Evolutionary conservation across 2,329 filamentous ascomycete genomes (phyloP).

Genomic region (Aspergillus sojae): DNA sequence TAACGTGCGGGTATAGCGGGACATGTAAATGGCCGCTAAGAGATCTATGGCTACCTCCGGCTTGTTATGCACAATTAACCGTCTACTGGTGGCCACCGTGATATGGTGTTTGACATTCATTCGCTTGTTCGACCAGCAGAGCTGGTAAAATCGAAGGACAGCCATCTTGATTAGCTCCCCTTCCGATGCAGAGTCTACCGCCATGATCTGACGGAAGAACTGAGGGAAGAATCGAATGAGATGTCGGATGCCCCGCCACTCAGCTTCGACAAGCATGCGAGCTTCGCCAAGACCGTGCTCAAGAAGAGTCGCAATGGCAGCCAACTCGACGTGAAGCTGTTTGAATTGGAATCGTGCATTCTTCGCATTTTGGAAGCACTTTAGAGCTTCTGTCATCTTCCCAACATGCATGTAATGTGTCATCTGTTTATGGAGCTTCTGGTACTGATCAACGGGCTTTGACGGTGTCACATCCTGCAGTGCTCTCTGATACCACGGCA

Average conservation of each 20-base stretch:
- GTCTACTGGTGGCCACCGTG: conserved; percentile 30
- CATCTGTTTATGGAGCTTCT: conserved; percentile 41
- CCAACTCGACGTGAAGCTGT: conserved; percentile 40
- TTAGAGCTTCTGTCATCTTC: conserved; percentile 35
- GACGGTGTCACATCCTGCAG: conserved; percentile 31
- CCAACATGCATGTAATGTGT: conserved; percentile 41
- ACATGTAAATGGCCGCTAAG: conserved; percentile 39
- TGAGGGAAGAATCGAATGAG: conserved; percentile 31
- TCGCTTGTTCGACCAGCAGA: conserved; percentile 35
- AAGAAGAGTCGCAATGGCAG: conserved; percentile 39
- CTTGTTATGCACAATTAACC: conserved; percentile 30
- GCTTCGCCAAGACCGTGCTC: conserved; percentile 33
- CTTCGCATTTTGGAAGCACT: conserved; percentile 33
- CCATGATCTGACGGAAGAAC: conserved; percentile 40
- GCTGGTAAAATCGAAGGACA: conserved; percentile 42
- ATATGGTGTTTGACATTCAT: conserved; percentile 41
- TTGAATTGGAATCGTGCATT: conserved; percentile 33
- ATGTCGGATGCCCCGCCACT: conserved; percentile 30
- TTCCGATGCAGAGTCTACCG: conserved; percentile 25
- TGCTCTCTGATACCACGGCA: conserved; percentile 35
- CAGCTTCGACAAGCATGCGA: conserved; percentile 34
- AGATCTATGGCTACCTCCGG: conserved; percentile 36
- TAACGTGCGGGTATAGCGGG: conserved; percentile 35
- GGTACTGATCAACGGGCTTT: conserved; percentile 35
- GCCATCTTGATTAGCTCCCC: conserved; percentile 37